Evolutionary conservation across 1,284 basidiomycete species (phyloP).

Genomic region (Puccinia novopanici): DNA sequence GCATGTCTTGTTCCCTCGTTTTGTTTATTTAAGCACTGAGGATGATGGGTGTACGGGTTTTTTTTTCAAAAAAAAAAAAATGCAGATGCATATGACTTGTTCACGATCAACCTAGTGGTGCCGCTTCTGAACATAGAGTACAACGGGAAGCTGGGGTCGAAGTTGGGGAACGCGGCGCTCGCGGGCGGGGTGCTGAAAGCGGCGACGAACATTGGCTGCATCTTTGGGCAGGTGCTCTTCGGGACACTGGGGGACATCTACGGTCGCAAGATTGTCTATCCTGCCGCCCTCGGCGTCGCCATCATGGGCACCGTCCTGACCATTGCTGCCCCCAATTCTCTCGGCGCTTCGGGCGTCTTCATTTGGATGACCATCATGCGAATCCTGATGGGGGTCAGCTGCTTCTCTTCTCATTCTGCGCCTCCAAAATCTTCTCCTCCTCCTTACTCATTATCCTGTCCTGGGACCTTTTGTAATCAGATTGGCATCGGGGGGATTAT

Average conservation of each 20-base stretch:
- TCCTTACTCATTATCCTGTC: neutral
- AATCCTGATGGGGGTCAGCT: conserved; percentile 26
- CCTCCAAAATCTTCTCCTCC: neutral
- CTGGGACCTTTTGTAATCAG: neutral
- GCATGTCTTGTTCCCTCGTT: too few species aligned
- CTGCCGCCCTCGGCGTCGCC: neutral
- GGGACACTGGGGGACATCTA: conserved; percentile 16
- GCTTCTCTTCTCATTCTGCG: neutral
- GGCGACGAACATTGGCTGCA: conserved; percentile 30
- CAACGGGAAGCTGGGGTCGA: conserved; percentile 21
- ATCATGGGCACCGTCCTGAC: conserved; percentile 16
- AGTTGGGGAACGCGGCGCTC: conserved; percentile 17
- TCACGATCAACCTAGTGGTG: conserved; percentile 35
- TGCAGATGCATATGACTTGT: conserved; percentile 28
- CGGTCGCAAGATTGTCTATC: conserved; percentile 22
- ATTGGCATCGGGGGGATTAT: conserved; percentile 42
- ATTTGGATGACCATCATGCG: conserved; percentile 26
- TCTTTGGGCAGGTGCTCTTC: conserved; percentile 10
- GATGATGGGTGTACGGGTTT: too few species aligned
- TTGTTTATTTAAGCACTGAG: neutral
- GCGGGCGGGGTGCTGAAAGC: conserved; percentile 25
- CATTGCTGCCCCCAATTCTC: conserved; percentile 6
- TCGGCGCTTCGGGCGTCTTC: conserved; percentile 10
- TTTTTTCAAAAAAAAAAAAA: neutral
- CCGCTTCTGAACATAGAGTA: conserved; percentile 27